Conservation (phyloP, 1,284 basidiomycete species). For the Ganoderma sinense region DNA sequence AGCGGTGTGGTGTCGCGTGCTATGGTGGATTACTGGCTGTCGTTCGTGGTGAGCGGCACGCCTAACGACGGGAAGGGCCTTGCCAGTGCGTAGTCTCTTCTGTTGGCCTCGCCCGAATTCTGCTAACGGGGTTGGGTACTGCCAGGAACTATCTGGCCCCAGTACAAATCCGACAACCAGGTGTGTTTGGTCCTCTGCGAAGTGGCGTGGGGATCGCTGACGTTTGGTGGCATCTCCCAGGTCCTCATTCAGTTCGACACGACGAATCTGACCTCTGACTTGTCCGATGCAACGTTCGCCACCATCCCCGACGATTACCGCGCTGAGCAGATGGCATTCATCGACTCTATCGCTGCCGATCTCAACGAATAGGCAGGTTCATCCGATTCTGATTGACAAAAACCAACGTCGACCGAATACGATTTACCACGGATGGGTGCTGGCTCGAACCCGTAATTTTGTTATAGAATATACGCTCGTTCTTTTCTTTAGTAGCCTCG, state of each 20-base stretch:
- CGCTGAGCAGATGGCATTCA: conserved; percentile 21
- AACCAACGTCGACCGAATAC: not conserved
- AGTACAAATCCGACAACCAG: conserved; percentile 21
- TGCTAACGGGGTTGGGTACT: not conserved
- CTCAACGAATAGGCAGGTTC: not conserved
- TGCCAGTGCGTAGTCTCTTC: not conserved
- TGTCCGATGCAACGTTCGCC: conserved; percentile 15
- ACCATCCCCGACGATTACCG: conserved; percentile 28
- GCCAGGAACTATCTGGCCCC: conserved; percentile 31
- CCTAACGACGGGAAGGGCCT: conserved; percentile 56
- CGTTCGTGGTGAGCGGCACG: conserved; percentile 55
- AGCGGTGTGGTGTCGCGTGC: conserved; percentile 41
- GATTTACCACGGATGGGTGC: no score
- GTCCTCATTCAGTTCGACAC: conserved; percentile 27
- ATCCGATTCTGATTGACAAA: not conserved
- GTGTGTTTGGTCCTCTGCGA: conserved; percentile 3
- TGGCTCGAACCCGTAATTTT: no score
- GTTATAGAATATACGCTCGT: no score
- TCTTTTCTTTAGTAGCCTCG: no score
- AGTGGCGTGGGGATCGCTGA: not conserved
- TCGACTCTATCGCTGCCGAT: conserved; percentile 15
- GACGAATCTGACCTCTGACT: not conserved
- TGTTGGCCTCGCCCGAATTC: not conserved
- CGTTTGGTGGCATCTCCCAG: conserved; percentile 4
- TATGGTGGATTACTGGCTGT: conserved; percentile 63